Evolutionary conservation across 164 flowering plant genomes (phyloP), one percentile per base, ranked within the genome.

Genomic region (Berberis thunbergii): DNA sequence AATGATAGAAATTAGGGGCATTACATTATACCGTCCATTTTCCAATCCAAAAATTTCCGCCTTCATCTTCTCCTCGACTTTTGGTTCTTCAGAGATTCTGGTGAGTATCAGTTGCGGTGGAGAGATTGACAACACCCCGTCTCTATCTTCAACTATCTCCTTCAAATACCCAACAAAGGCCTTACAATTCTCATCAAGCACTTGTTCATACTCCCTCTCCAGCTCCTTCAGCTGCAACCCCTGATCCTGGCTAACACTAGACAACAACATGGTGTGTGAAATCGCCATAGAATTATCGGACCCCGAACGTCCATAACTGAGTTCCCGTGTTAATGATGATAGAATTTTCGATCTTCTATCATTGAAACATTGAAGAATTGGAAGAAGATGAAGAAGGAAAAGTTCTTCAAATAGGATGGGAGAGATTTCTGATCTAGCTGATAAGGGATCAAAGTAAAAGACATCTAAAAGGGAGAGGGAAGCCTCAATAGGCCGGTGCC

Each of bases 1-100:
- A 40, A 11, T 43, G 12, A 1, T n/a, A 57, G 39, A 43, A 61
- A 48, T 43, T 41, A 9, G 41, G 9, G 41, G 61, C 69, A 74
- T 83, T 87, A 87, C 91, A 77, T 86, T 88, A 74, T 86, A 81
- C 77, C 84, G 86, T 75, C 84, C 81, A 50, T 79, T 73, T 44
- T 63, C n/a, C 41, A 71, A 57, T 54, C 64, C 76, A 43, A 55
- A 43, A 4, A 59, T 76, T 41, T 70, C 69, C 4, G 45, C 53
- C 45, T 64, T 59, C 59, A 62, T 52, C 63, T 45, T 61, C 68
- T 68, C 71, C 48, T 54, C 72, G 43, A 52, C 7, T 9, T 59
- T 41, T 2, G 68, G 71, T 49, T 10, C 54, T 38, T 56, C 66
- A 4, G 40, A 61, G 5, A 11, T 49, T 53, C 57, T 58, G 12